Evolutionary conservation across 345 rosid genomes (phyloP).

Genomic region (Ailanthus altissimus): DNA sequence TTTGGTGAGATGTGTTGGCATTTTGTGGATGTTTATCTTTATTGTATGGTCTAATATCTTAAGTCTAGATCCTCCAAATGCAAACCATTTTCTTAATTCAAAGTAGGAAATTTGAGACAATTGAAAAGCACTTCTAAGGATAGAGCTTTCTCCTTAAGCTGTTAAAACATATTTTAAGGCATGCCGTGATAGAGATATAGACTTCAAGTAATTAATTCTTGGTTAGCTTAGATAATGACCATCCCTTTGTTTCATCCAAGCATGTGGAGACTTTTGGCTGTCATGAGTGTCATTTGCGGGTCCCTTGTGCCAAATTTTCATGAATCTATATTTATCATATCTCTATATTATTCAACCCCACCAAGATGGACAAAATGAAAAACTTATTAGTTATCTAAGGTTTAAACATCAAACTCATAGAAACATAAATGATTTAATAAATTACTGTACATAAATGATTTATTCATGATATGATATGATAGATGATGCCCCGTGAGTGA

Average conservation of each 20-base stretch:
- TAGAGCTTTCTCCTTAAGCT: neutral
- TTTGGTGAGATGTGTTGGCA: neutral
- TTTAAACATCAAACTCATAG: neutral
- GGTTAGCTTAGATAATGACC: conserved; percentile 41
- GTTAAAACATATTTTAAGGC: neutral
- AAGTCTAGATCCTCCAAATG: too few relatives aligned
- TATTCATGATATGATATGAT: conserved; percentile 42
- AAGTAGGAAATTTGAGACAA: neutral
- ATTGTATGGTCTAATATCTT: too few relatives aligned
- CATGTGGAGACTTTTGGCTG: conserved; percentile 34
- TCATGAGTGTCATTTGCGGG: conserved; percentile 31
- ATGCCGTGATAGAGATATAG: conserved; percentile 19
- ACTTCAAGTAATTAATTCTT: conserved; percentile 8
- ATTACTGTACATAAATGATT: conserved; percentile 31
- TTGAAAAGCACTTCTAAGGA: neutral
- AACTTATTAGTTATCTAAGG: neutral
- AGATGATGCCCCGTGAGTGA: conserved; percentile 42
- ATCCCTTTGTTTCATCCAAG: conserved; percentile 38
- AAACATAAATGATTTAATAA: neutral
- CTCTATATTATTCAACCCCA: neutral
- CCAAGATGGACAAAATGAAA: conserved; percentile 6
- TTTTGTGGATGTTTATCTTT: neutral
- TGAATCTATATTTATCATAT: neutral
- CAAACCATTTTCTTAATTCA: neutral
- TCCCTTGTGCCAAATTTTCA: neutral